A percentile compares a stretch with the other conserved stretches of the same genome.
phyloP scores from a whole-genome alignment of 176 grass and related monocot genomes.

The Pontederia crassipes region DNA sequence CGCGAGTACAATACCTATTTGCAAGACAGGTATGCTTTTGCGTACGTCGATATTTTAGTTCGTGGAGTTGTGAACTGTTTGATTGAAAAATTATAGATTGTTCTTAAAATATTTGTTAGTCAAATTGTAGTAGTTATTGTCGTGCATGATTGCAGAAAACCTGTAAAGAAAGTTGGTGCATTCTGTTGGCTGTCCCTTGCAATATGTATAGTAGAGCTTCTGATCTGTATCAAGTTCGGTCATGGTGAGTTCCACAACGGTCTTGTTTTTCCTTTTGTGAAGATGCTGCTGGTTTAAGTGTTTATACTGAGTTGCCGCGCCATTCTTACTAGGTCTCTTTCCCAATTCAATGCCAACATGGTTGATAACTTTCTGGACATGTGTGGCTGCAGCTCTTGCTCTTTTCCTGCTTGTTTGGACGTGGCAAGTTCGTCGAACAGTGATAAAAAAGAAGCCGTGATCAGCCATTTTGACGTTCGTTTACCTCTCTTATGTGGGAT shows the following conservation, averaged over 20 bases:
- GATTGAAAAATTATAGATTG: too few relatives aligned
- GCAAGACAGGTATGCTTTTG: slow-evolving; percentile 68
- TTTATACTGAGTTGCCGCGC: background rate
- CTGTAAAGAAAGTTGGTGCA: slow-evolving; percentile 90
- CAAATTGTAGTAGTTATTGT: too few relatives aligned
- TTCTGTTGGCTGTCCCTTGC: slow-evolving; percentile 96
- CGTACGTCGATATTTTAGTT: background rate
- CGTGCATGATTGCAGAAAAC: slow-evolving; percentile 48
- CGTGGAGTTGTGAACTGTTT: background rate
- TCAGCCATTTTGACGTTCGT: slow-evolving; percentile 16
- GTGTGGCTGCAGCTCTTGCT: slow-evolving; percentile 25
- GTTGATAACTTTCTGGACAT: slow-evolving; percentile 62
- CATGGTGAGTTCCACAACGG: slow-evolving; percentile 30
- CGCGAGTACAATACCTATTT: slow-evolving; percentile 97
- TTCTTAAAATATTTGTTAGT: too few relatives aligned
- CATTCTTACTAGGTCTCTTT: slow-evolving; percentile 54
- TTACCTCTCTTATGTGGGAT: slow-evolving; percentile 19
- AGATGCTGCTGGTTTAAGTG: background rate
- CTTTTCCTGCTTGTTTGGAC: slow-evolving; percentile 75
- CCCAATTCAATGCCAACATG: slow-evolving; percentile 73
- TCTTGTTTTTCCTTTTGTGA: slow-evolving; percentile 10
- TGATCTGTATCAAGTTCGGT: slow-evolving; percentile 93
- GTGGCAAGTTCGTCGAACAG: slow-evolving; percentile 55
- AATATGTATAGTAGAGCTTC: slow-evolving; percentile 95
- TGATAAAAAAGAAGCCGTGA: slow-evolving; percentile 64